phyloP scores from a whole-genome alignment of 768 basidiomycete species.

The Coprinopsis cinerea region DNA sequence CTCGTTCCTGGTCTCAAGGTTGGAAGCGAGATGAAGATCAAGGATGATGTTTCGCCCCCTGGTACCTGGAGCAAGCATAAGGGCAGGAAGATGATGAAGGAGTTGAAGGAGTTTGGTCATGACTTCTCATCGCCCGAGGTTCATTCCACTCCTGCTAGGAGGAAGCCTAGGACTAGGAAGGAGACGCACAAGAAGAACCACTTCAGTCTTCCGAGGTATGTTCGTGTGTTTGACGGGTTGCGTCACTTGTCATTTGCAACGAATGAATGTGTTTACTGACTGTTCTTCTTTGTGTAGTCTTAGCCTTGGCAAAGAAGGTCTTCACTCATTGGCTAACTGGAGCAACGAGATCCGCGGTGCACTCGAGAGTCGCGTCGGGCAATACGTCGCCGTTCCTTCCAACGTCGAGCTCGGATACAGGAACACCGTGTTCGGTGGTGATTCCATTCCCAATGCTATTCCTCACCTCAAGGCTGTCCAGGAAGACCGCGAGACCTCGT shows the following conservation, averaged over 20 bases:
- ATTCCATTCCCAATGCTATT: slow-evolving; percentile 28
- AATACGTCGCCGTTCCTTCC: slow-evolving; percentile 32
- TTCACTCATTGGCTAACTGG: slow-evolving; percentile 47
- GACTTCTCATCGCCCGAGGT: slow-evolving; percentile 52
- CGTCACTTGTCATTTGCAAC: not conserved
- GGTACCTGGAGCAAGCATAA: slow-evolving; percentile 37
- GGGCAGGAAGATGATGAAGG: slow-evolving; percentile 25
- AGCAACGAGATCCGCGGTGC: slow-evolving; percentile 48
- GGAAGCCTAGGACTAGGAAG: slow-evolving; percentile 33
- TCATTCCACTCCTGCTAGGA: slow-evolving; percentile 55
- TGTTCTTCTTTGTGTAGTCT: slow-evolving; percentile 36
- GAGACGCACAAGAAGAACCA: slow-evolving; percentile 56
- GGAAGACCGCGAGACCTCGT: slow-evolving; percentile 26
- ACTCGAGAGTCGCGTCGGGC: slow-evolving; percentile 36
- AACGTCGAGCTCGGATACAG: slow-evolving; percentile 37
- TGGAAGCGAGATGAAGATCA: slow-evolving; percentile 51
- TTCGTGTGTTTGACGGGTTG: too few relatives aligned
- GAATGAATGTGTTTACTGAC: not conserved
- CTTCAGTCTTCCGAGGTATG: slow-evolving; percentile 64
- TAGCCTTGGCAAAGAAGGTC: slow-evolving; percentile 53
- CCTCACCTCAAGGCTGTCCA: slow-evolving; percentile 33
- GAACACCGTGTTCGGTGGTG: slow-evolving; percentile 44
- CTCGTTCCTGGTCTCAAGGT: slow-evolving; percentile 62
- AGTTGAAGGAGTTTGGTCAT: slow-evolving; percentile 37
- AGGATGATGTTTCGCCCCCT: slow-evolving; percentile 38